These are phyloP conservation scores for Colletotrichum euphorbiae DNA, from an alignment of 2,329 filamentous ascomycete genomes.

Conservation along the genomic window DNA sequence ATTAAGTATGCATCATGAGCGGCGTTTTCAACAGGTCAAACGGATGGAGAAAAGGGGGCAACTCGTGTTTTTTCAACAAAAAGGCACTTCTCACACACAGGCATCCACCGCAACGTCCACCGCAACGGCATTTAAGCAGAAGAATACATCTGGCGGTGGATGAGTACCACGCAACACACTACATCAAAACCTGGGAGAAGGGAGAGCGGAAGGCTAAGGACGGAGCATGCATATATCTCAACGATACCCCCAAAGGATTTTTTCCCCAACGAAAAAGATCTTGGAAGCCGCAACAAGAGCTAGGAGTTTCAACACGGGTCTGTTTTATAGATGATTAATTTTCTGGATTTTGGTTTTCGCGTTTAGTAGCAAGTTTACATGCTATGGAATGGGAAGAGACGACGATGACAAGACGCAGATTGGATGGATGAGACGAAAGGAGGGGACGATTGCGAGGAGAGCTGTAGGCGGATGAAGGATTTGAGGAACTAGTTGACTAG, in stretches of 20 bases:
- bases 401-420: constrained; percentile 17
- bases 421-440: not conserved
- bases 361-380: constrained; percentile 10
- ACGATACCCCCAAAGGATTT: constrained; percentile 52
- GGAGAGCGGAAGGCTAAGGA: constrained; percentile 37
- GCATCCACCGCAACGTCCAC: constrained; percentile 28
- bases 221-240: constrained; percentile 52
- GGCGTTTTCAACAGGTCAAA: constrained; percentile 41
- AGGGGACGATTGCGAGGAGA: not conserved
- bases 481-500: not conserved
- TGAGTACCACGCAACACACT: constrained; percentile 33
- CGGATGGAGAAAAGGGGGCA: constrained; percentile 40
- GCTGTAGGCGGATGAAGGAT: not conserved
- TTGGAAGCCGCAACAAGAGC: constrained; percentile 29
- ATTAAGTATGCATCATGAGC: constrained; percentile 41
- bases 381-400: constrained; percentile 23
- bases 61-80: constrained; percentile 46
- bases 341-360: not conserved
- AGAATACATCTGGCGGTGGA: constrained; percentile 9
- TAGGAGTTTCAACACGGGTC: constrained; percentile 39
- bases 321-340: constrained; percentile 25
- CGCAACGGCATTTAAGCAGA: constrained; percentile 12
- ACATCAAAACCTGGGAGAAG: constrained; percentile 41
- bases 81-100: constrained; percentile 39
- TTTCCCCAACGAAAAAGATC: constrained; percentile 33